A percentile compares a stretch with the other conserved stretches of the same genome.
phyloP scores from a whole-genome alignment of 1,284 basidiomycete genomes.

The Cryptococcus floricola region DNA sequence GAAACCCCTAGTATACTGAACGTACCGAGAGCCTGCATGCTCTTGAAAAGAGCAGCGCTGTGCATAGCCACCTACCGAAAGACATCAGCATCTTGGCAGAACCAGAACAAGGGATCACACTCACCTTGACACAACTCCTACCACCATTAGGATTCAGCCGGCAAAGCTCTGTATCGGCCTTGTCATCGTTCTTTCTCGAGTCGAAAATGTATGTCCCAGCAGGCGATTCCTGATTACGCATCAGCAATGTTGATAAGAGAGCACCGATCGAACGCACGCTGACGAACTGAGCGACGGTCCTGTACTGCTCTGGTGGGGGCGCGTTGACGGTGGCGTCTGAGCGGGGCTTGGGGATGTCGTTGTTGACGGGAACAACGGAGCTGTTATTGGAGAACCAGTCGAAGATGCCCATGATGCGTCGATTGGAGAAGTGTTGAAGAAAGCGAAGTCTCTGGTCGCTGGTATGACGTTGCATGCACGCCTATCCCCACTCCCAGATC shows the following conservation, averaged over 20 bases:
- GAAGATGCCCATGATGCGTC: slow-evolving; percentile 3
- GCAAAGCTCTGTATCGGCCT: slow-evolving; percentile 62
- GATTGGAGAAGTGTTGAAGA: background rate
- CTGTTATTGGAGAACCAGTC: background rate
- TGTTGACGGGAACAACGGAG: slow-evolving; percentile 7
- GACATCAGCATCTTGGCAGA: background rate
- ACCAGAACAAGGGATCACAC: slow-evolving; percentile 25
- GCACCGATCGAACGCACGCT: slow-evolving; percentile 22
- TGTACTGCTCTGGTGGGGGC: slow-evolving; percentile 34
- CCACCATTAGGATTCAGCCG: slow-evolving; percentile 52
- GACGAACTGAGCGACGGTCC: slow-evolving; percentile 39
- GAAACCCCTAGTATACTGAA: background rate
- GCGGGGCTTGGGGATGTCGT: slow-evolving; percentile 37
- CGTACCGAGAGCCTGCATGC: slow-evolving; percentile 58
- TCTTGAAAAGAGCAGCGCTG: slow-evolving; percentile 64
- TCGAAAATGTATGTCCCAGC: slow-evolving; percentile 39
- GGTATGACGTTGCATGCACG: background rate
- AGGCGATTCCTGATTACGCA: slow-evolving; percentile 25
- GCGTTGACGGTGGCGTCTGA: slow-evolving; percentile 34
- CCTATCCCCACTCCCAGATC: too few species aligned
- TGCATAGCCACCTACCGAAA: slow-evolving; percentile 60
- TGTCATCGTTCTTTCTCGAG: slow-evolving; percentile 50
- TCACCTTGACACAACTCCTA: slow-evolving; percentile 62
- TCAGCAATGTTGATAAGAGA: background rate
- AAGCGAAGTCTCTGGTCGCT: background rate